phyloP scores from a whole-genome alignment of 305 asterid genomes.

The Caryopteris hybrid region DNA sequence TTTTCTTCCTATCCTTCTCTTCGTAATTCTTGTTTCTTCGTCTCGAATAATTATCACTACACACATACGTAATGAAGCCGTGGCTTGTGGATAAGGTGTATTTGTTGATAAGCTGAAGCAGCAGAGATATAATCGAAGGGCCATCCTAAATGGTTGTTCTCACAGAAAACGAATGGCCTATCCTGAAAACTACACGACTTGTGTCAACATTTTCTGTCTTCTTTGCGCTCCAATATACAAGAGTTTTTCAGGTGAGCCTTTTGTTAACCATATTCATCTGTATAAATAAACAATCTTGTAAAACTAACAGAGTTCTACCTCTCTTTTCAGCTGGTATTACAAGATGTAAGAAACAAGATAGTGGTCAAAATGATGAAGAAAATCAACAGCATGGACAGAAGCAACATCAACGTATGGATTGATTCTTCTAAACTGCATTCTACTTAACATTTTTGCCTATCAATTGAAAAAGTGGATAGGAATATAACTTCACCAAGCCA shows the following conservation, averaged over 20 bases:
- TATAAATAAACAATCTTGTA: background rate
- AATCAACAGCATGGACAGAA: background rate
- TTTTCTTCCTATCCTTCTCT: background rate
- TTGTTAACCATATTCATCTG: background rate
- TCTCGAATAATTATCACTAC: background rate
- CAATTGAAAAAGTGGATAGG: too few relatives aligned
- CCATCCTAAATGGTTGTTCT: background rate
- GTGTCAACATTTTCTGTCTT: slow-evolving; percentile 22
- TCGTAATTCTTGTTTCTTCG: too few relatives aligned
- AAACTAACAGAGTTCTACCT: background rate
- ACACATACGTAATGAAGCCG: background rate
- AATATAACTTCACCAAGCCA: too few relatives aligned
- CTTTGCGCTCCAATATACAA: slow-evolving; percentile 20
- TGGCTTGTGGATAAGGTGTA: slow-evolving; percentile 13
- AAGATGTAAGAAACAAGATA: background rate
- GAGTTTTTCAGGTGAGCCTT: slow-evolving; percentile 9
- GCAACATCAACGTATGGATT: background rate
- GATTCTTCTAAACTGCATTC: too few relatives aligned
- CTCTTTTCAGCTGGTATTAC: slow-evolving; percentile 11
- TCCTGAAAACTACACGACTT: slow-evolving; percentile 37
- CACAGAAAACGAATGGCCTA: background rate
- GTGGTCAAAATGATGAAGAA: slow-evolving; percentile 16
- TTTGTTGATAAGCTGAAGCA: slow-evolving; percentile 18
- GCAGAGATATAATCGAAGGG: background rate
- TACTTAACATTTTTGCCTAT: too few relatives aligned